These are phyloP conservation scores for Amylocystis lapponica DNA, from an alignment of 768 basidiomycete genomes.

Conservation along the genomic window DNA sequence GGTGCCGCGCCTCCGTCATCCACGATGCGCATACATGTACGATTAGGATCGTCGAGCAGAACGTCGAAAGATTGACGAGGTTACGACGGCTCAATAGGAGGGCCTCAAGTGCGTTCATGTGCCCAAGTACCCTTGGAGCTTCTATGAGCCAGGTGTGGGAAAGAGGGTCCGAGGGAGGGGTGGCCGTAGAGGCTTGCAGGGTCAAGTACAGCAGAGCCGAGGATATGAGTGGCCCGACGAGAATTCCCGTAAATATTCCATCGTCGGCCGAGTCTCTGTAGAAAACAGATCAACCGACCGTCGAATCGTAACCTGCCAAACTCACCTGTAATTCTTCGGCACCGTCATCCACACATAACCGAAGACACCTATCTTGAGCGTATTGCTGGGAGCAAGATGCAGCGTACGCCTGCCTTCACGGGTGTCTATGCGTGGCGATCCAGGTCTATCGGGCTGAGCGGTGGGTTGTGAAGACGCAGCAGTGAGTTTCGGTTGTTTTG, in stretches of 20 bases:
- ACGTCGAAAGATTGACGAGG: conserved; percentile 71
- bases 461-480: conserved; percentile 7
- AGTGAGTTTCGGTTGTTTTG: conserved; percentile 14
- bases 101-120: conserved; percentile 44
- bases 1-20: conserved; percentile 58
- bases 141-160: conserved; percentile 78
- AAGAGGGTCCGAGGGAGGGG: conserved; percentile 27
- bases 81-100: conserved; percentile 67
- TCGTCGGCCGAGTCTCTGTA: conserved; percentile 77
- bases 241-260: conserved; percentile 75
- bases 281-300: too few relatives aligned
- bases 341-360: conserved; percentile 89
- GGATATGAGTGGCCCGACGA: conserved; percentile 80
- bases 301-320: too few relatives aligned
- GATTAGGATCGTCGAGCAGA: conserved; percentile 76
- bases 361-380: conserved; percentile 43
- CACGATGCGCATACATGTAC: conserved; percentile 76
- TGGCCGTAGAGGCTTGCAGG: conserved; percentile 25
- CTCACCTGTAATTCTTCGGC: conserved; percentile 78
- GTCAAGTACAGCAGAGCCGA: conserved; percentile 57
- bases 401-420: conserved; percentile 40
- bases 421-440: conserved; percentile 42
- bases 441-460: conserved; percentile 14
- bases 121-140: conserved; percentile 49
- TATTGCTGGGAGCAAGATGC: conserved; percentile 13